Conservation (phyloP, 2,329 filamentous ascomycete genomes). For the Raffaelea deltoideospora region DNA sequence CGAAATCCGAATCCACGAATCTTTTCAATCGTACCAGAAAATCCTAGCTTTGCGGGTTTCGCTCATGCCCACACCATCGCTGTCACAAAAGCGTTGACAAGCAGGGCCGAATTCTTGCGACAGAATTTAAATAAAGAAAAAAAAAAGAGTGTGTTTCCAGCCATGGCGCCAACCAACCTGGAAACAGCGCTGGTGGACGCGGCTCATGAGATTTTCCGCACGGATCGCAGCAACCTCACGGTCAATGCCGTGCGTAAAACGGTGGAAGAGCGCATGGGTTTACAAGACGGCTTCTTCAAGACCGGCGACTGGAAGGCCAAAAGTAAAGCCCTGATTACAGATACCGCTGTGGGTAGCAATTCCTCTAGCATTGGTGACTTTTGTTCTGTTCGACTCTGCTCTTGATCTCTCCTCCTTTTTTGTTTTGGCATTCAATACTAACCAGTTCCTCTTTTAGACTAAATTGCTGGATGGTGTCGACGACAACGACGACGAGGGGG, state of each 20-base stretch:
- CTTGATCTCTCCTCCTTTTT: not conserved
- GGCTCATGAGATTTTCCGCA: slow-evolving; percentile 28
- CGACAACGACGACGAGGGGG: not conserved
- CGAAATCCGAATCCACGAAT: too few relatives aligned
- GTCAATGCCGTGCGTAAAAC: slow-evolving; percentile 42
- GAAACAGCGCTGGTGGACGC: slow-evolving; percentile 30
- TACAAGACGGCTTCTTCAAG: slow-evolving; percentile 36
- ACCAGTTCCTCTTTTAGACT: too few relatives aligned
- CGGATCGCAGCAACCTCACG: slow-evolving; percentile 30
- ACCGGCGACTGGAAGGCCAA: slow-evolving; percentile 37
- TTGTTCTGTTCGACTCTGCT: not conserved
- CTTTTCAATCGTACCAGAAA: too few relatives aligned
- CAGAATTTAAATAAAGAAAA: not conserved
- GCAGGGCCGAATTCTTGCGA: not conserved
- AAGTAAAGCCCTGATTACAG: slow-evolving; percentile 43
- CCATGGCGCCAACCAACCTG: slow-evolving; percentile 25
- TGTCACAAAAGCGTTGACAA: too few relatives aligned
- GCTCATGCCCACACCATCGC: too few relatives aligned
- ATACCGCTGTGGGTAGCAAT: slow-evolving; percentile 30
- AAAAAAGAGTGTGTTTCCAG: too few relatives aligned
- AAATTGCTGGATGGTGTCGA: slow-evolving; percentile 4
- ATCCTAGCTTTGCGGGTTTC: too few relatives aligned
- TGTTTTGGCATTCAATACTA: too few relatives aligned
- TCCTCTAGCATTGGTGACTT: too few relatives aligned
- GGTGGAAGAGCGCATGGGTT: slow-evolving; percentile 30